Evolutionary conservation across 371 early-diverging fungal species (phyloP).

Genomic region (Mucor circinelloides): DNA sequence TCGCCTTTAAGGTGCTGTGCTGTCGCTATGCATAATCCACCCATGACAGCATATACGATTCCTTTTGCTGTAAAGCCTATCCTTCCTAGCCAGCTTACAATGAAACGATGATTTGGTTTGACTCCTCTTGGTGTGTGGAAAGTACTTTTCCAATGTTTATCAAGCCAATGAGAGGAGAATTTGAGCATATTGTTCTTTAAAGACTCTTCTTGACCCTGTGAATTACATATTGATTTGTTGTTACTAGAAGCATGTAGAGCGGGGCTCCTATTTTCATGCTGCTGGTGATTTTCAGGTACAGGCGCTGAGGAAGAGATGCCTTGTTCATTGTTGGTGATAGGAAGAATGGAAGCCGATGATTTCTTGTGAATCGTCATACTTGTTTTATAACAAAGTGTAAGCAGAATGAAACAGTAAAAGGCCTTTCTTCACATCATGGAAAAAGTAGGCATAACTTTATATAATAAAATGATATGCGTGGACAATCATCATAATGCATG

Average conservation of each 20-base stretch:
- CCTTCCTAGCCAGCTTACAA: constrained; percentile 23
- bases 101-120: neutral
- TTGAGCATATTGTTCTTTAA: neutral
- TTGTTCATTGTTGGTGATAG: constrained; percentile 78
- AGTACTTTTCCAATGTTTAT: no score
- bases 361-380: neutral
- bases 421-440: neutral
- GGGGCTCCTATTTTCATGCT: neutral
- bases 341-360: constrained; percentile 19
- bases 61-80: constrained; percentile 36
- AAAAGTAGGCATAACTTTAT: neutral
- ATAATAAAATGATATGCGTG: neutral
- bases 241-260: neutral
- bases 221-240: neutral
- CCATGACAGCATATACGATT: constrained; percentile 31
- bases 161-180: no score
- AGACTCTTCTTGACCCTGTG: neutral
- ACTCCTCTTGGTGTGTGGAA: no score
- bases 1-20: constrained; percentile 19
- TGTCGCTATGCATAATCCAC: constrained; percentile 25
- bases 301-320: constrained; percentile 63
- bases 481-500: neutral
- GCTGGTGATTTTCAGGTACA: neutral
- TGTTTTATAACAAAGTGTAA: neutral
- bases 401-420: neutral